A percentile compares a stretch with the other conserved stretches of the same genome.
Conservation (phyloP, 1,284 basidiomycete species). For the Rhodotorula mucilaginosa region DNA sequence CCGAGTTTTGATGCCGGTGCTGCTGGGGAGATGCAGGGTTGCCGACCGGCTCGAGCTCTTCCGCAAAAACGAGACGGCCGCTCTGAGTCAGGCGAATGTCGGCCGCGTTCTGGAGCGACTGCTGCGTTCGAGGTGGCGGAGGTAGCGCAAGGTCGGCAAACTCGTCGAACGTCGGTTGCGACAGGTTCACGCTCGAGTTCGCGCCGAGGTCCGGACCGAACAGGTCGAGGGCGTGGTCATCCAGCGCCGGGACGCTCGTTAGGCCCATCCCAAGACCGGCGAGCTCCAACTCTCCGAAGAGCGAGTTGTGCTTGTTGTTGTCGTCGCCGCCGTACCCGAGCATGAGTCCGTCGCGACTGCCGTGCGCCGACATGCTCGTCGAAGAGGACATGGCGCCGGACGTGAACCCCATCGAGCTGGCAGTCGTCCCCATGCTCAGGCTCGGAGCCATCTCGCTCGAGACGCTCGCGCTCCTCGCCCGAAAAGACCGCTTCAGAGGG, state of each 20-base stretch:
- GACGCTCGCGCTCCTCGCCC: not conserved
- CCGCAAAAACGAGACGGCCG: not conserved
- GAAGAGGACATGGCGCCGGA: not conserved
- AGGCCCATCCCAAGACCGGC: slow-evolving; percentile 39
- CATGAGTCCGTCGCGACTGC: not conserved
- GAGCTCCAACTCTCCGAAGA: not conserved
- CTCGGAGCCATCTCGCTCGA: slow-evolving; percentile 23
- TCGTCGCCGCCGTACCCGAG: not conserved
- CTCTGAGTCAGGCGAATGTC: not conserved
- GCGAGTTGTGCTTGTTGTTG: too few relatives aligned
- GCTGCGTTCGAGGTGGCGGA: too few relatives aligned
- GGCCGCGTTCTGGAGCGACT: not conserved
- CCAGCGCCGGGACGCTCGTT: slow-evolving; percentile 24
- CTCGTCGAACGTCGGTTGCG: not conserved
- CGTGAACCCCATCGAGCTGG: slow-evolving; percentile 21
- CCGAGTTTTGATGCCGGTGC: not conserved
- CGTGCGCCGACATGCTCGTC: slow-evolving; percentile 12
- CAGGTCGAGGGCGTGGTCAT: not conserved
- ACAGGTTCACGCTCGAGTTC: not conserved
- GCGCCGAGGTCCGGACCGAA: not conserved
- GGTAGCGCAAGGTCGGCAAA: not conserved
- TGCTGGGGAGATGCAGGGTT: slow-evolving; percentile 8
- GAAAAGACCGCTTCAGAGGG: not conserved
- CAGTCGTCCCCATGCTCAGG: slow-evolving; percentile 23
- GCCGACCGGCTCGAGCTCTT: slow-evolving; percentile 22